Evolutionary conservation across 768 basidiomycete species (phyloP).

Genomic region (Sarcodon aspratus): DNA sequence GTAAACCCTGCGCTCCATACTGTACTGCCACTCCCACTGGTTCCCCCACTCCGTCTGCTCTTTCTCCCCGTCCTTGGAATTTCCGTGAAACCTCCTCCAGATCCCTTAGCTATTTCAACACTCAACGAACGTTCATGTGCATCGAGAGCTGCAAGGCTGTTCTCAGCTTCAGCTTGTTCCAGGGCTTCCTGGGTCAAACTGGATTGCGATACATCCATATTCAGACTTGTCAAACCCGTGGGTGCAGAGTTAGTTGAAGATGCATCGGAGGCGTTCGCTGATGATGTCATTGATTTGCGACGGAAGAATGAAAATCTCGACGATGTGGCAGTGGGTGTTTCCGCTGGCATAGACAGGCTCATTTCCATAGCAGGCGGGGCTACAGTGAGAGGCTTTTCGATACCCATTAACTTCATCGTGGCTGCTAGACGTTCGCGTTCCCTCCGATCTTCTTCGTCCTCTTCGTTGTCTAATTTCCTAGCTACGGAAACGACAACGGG

Average conservation of each 20-base stretch:
- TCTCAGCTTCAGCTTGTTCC: constrained; percentile 70
- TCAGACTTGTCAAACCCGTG: constrained; percentile 17
- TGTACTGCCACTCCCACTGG: constrained; percentile 65
- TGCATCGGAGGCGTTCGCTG: constrained; percentile 31
- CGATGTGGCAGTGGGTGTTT: constrained; percentile 19
- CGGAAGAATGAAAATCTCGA: constrained; percentile 68
- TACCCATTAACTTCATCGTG: constrained; percentile 92
- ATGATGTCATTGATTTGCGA: constrained; percentile 17
- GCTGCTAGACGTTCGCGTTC: constrained; percentile 84
- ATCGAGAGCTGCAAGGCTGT: constrained; percentile 66
- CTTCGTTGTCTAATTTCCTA: constrained; percentile 74
- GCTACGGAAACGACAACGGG: constrained; percentile 43
- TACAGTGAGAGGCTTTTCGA: constrained; percentile 50
- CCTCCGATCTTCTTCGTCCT: constrained; percentile 86
- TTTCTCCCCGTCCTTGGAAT: constrained; percentile 49
- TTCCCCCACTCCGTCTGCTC: constrained; percentile 19
- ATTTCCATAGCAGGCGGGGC: constrained; percentile 20
- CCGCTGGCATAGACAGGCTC: constrained; percentile 14
- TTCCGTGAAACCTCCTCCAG: constrained; percentile 70
- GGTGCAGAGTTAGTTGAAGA: constrained; percentile 36
- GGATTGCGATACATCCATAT: constrained; percentile 8
- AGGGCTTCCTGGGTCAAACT: constrained; percentile 66
- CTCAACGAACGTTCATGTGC: constrained; percentile 64
- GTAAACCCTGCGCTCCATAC: constrained; percentile 69
- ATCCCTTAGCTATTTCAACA: constrained; percentile 68